A percentile compares a stretch with the other conserved stretches of the same genome.
These are phyloP conservation scores for Xylaria sp. DNA, from an alignment of 2,329 filamentous ascomycete genomes.

Conservation along the genomic window DNA sequence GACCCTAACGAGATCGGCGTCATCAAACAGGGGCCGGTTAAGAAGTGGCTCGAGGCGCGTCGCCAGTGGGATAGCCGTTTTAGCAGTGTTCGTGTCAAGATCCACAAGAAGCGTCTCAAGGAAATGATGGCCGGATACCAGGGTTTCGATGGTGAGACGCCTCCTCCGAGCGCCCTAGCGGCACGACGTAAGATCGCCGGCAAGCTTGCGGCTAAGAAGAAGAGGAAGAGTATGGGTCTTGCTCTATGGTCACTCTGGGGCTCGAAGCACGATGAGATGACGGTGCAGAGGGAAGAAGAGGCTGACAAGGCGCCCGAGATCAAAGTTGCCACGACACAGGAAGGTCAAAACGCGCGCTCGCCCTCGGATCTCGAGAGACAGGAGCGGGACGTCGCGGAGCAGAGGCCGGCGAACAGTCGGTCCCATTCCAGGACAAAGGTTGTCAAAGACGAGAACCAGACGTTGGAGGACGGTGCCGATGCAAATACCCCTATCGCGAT, in stretches of 20 bases:
- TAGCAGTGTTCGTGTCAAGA: slow-evolving; percentile 71
- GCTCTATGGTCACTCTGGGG: slow-evolving; percentile 89
- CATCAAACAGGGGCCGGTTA: slow-evolving; percentile 80
- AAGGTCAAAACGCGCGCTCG: slow-evolving; percentile 57
- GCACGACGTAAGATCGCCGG: slow-evolving; percentile 68
- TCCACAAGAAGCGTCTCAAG: slow-evolving; percentile 77
- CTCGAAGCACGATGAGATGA: slow-evolving; percentile 85
- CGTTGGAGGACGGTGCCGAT: slow-evolving; percentile 41
- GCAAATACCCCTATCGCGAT: slow-evolving; percentile 57
- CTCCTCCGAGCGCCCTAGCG: slow-evolving; percentile 85
- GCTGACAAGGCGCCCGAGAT: slow-evolving; percentile 54
- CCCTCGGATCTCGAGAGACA: slow-evolving; percentile 55
- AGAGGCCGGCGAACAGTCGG: slow-evolving; percentile 44
- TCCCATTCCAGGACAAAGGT: slow-evolving; percentile 57
- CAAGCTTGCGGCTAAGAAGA: slow-evolving; percentile 62
- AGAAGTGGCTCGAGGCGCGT: slow-evolving; percentile 84
- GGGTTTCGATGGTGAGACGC: slow-evolving; percentile 76
- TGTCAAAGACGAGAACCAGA: slow-evolving; percentile 64
- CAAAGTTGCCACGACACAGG: slow-evolving; percentile 51
- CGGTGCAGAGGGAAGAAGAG: slow-evolving; percentile 68
- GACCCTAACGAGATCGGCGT: slow-evolving; percentile 75
- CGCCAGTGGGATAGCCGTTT: slow-evolving; percentile 78
- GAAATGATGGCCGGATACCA: slow-evolving; percentile 79
- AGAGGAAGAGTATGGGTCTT: slow-evolving; percentile 72
- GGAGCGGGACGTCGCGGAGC: slow-evolving; percentile 44